phyloP scores from a whole-genome alignment of 1,284 basidiomycete genomes.

The Takashimella tepidaria region DNA sequence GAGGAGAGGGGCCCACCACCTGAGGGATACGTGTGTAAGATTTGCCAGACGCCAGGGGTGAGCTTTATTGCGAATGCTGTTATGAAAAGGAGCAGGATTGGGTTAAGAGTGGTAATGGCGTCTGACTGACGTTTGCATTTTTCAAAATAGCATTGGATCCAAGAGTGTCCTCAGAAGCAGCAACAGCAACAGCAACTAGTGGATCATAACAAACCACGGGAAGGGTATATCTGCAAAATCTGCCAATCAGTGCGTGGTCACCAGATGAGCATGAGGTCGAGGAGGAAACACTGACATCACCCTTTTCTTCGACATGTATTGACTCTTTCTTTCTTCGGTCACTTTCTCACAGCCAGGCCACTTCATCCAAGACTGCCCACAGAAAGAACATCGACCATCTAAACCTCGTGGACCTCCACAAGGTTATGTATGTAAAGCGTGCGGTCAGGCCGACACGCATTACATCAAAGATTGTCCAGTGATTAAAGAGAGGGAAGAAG shows the following conservation, averaged over 20 bases:
- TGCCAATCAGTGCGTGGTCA: constrained; percentile 38
- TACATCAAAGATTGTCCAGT: constrained; percentile 78
- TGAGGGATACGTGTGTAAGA: constrained; percentile 77
- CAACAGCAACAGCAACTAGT: constrained; percentile 8
- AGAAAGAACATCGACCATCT: constrained; percentile 55
- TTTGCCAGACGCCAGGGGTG: constrained; percentile 59
- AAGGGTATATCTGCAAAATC: constrained; percentile 44
- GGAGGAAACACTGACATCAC: too few species aligned
- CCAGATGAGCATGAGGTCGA: too few species aligned
- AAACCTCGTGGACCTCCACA: constrained; percentile 64
- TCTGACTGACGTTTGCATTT: constrained; percentile 1
- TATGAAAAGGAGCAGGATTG: background rate
- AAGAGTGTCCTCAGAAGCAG: constrained; percentile 42
- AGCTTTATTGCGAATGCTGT: too few species aligned
- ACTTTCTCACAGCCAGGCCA: constrained; percentile 66
- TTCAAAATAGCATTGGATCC: constrained; percentile 39
- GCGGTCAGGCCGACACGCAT: constrained; percentile 69
- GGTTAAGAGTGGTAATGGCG: too few species aligned
- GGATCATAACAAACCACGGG: constrained; percentile 27
- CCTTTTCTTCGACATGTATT: too few species aligned
- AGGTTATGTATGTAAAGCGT: constrained; percentile 81
- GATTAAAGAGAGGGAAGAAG: constrained; percentile 52
- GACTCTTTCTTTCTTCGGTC: too few species aligned
- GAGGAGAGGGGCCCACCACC: constrained; percentile 53
- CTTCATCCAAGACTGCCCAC: constrained; percentile 79